A percentile compares a stretch with the other conserved stretches of the same genome.
phyloP scores from a whole-genome alignment of 306 rosid species.

The Luffa aegyptiaca region DNA sequence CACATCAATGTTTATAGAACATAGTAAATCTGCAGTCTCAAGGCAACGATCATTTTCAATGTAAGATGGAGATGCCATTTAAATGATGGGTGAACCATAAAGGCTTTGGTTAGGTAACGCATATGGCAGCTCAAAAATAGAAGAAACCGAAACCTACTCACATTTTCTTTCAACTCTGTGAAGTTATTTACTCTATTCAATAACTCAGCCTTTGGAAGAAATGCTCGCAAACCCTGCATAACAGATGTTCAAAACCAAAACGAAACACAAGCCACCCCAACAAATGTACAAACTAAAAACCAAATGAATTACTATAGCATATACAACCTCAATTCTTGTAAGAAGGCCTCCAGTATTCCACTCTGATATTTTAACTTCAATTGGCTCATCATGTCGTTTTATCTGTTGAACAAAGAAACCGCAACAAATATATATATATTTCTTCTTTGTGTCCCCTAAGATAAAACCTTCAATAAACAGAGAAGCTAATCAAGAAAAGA shows the following conservation, averaged over 20 bases:
- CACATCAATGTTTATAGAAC: not conserved
- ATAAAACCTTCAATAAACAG: not conserved
- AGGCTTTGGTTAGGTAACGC: not conserved
- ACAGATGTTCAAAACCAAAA: slow-evolving; percentile 10
- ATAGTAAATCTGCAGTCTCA: not conserved
- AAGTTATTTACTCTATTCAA: slow-evolving; percentile 57
- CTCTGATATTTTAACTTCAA: slow-evolving; percentile 70
- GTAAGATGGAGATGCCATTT: not conserved
- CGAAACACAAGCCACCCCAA: slow-evolving; percentile 2
- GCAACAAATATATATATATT: not conserved
- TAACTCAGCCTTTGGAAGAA: slow-evolving; percentile 81
- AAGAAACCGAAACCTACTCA: slow-evolving; percentile 23
- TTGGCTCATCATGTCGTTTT: slow-evolving; percentile 68
- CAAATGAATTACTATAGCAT: slow-evolving; percentile 12
- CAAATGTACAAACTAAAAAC: slow-evolving; percentile 1
- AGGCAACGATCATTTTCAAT: not conserved
- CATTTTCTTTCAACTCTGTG: slow-evolving; percentile 75
- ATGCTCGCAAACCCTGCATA: slow-evolving; percentile 84
- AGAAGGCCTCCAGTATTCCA: slow-evolving; percentile 96
- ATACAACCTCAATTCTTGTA: slow-evolving; percentile 73
- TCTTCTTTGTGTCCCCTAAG: not conserved
- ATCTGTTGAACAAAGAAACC: slow-evolving; percentile 44
- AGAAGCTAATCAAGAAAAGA: slow-evolving; percentile 39
- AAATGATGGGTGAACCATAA: slow-evolving; percentile 10
- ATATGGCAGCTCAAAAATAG: not conserved